Evolutionary conservation across 2,329 filamentous ascomycete species (phyloP).

Genomic region (Cercospora citrullina): DNA sequence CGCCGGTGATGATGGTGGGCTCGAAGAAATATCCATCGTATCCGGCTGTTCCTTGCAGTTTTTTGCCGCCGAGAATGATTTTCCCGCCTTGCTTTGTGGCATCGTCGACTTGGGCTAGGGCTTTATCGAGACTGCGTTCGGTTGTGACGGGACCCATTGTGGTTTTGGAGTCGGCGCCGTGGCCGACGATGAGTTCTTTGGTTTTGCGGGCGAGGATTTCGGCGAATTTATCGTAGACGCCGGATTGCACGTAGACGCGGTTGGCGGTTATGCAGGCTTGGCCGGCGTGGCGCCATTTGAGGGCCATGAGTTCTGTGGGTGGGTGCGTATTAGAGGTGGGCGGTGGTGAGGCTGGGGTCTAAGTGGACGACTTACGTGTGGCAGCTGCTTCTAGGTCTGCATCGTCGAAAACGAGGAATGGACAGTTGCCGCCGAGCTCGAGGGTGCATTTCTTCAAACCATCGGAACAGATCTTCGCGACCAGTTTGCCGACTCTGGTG

Average conservation of each 20-base stretch:
- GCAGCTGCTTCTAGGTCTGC: conserved; percentile 61
- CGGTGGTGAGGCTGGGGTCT: background rate
- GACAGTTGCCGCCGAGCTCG: conserved; percentile 65
- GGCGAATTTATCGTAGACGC: conserved; percentile 63
- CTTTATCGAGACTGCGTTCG: conserved; percentile 57
- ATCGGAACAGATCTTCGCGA: conserved; percentile 60
- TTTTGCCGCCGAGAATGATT: conserved; percentile 62
- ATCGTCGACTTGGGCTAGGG: conserved; percentile 58
- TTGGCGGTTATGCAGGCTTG: conserved; percentile 68
- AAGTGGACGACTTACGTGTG: conserved; percentile 40
- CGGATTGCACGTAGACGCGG: conserved; percentile 63
- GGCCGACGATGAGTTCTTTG: conserved; percentile 59
- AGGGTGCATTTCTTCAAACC: conserved; percentile 65
- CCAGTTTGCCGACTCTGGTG: conserved; percentile 62
- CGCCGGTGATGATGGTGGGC: conserved; percentile 63
- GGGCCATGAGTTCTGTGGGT: conserved; percentile 44
- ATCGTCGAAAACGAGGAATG: conserved; percentile 65
- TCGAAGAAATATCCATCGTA: conserved; percentile 67
- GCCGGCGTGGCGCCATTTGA: conserved; percentile 62
- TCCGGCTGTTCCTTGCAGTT: conserved; percentile 42
- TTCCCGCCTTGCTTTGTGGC: conserved; percentile 63
- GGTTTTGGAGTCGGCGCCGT: conserved; percentile 58
- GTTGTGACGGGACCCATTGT: conserved; percentile 64
- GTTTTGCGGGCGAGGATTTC: conserved; percentile 56
- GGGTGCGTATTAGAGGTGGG: conserved; percentile 4